Evolutionary conservation across 1,284 basidiomycete genomes (phyloP).

Genomic region (Pseudozyma tsukubaensis): DNA sequence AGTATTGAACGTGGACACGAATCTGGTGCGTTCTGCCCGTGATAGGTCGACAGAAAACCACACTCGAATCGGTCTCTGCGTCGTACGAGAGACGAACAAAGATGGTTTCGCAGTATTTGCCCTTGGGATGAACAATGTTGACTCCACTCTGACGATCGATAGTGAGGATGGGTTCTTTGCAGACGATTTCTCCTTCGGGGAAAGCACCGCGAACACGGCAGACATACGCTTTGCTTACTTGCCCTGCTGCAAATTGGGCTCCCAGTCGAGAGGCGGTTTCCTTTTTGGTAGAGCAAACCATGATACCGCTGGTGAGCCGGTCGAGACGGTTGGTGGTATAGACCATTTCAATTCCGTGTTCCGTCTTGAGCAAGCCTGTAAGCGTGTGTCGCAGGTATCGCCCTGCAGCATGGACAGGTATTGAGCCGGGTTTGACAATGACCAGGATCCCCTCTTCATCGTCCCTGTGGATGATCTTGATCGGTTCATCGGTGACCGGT

Average conservation of each 20-base stretch:
- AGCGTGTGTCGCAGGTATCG: slow-evolving; percentile 71
- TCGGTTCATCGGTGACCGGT: slow-evolving; percentile 86
- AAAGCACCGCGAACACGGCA: slow-evolving; percentile 48
- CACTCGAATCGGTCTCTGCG: slow-evolving; percentile 81
- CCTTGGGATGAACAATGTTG: slow-evolving; percentile 77
- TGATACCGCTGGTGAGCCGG: slow-evolving; percentile 91
- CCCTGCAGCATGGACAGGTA: slow-evolving; percentile 66
- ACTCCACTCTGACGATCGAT: slow-evolving; percentile 95
- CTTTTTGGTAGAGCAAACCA: slow-evolving; percentile 88
- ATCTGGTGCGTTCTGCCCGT: slow-evolving; percentile 84
- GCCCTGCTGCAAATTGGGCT: slow-evolving; percentile 71
- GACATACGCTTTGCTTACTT: slow-evolving; percentile 74
- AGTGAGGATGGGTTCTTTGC: slow-evolving; percentile 88
- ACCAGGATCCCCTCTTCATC: slow-evolving; percentile 84
- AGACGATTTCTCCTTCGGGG: slow-evolving; percentile 79
- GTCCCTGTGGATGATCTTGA: slow-evolving; percentile 83
- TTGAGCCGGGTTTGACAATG: slow-evolving; percentile 73
- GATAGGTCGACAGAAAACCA: slow-evolving; percentile 79
- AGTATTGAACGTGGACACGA: slow-evolving; percentile 92
- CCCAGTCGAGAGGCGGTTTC: slow-evolving; percentile 78
- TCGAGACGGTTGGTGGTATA: slow-evolving; percentile 95
- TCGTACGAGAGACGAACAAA: slow-evolving; percentile 90
- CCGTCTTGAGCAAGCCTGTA: slow-evolving; percentile 84
- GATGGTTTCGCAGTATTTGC: slow-evolving; percentile 80
- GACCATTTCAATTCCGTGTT: slow-evolving; percentile 83